These are phyloP conservation scores for Lactarius hengduanensis DNA, from an alignment of 768 basidiomycete genomes.

Conservation along the genomic window DNA sequence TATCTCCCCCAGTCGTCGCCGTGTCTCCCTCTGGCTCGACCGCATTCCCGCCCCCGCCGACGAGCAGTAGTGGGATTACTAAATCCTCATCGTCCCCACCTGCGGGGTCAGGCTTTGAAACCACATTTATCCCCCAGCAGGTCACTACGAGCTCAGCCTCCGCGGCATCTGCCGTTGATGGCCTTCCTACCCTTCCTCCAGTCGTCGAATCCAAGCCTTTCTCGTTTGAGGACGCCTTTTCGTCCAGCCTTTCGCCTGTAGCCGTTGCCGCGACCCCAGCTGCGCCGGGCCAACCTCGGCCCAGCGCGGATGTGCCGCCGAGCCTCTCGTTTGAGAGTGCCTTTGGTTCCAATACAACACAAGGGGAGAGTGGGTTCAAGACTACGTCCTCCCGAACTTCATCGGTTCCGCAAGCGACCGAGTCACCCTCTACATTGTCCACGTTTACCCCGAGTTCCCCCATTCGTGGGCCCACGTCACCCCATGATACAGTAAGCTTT, in stretches of 20 bases:
- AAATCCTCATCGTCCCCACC: slow-evolving; percentile 13
- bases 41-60: slow-evolving; percentile 22
- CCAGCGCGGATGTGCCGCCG: background rate
- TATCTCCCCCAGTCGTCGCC: slow-evolving; percentile 1
- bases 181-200: slow-evolving; percentile 20
- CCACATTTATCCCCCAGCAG: slow-evolving; percentile 33
- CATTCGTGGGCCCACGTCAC: slow-evolving; percentile 33
- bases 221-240: slow-evolving; percentile 19
- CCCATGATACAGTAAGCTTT: slow-evolving; percentile 22
- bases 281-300: slow-evolving; percentile 17
- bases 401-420: slow-evolving; percentile 29
- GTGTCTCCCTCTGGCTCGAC: slow-evolving; percentile 11
- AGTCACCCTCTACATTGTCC: slow-evolving; percentile 36
- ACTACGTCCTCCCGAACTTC: slow-evolving; percentile 39
- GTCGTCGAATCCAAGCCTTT: slow-evolving; percentile 24
- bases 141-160: slow-evolving; percentile 9
- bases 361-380: slow-evolving; percentile 38
- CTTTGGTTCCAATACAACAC: slow-evolving; percentile 37
- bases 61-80: background rate
- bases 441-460: slow-evolving; percentile 45
- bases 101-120: slow-evolving; percentile 37
- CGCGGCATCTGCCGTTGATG: slow-evolving; percentile 19
- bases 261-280: slow-evolving; percentile 23
- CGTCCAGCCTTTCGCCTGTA: background rate
- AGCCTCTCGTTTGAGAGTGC: slow-evolving; percentile 47